Evolutionary conservation across 768 basidiomycete genomes (phyloP).

Genomic region (Xerocomellus chrysenteron): DNA sequence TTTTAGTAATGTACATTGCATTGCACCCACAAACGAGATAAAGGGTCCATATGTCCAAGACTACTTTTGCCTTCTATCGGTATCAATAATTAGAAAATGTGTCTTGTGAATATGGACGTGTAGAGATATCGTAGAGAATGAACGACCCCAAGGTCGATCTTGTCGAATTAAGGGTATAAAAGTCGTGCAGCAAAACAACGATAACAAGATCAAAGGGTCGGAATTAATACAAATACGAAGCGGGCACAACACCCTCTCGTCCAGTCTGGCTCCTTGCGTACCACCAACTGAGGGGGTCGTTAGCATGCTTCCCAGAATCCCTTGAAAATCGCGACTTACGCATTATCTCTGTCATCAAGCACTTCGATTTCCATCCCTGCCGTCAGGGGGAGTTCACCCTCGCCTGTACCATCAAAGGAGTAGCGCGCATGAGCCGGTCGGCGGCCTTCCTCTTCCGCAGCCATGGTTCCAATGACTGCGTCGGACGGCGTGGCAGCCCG

Average conservation of each 20-base stretch:
- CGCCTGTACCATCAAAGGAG: slow-evolving; percentile 76
- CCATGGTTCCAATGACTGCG: slow-evolving; percentile 57
- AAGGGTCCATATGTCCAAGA: slow-evolving; percentile 4
- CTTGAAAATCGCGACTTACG: slow-evolving; percentile 46
- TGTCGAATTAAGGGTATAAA: slow-evolving; percentile 38
- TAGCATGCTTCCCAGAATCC: background rate
- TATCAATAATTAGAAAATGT: slow-evolving; percentile 4
- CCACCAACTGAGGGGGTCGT: slow-evolving; percentile 73
- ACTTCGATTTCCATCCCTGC: slow-evolving; percentile 73
- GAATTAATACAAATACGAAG: slow-evolving; percentile 82
- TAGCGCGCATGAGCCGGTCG: slow-evolving; percentile 79
- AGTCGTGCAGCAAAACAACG: slow-evolving; percentile 28
- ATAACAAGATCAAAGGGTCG: slow-evolving; percentile 30
- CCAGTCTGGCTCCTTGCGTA: slow-evolving; percentile 84
- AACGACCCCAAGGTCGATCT: slow-evolving; percentile 39
- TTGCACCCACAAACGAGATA: background rate
- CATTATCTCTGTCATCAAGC: slow-evolving; percentile 75
- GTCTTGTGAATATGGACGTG: slow-evolving; percentile 11
- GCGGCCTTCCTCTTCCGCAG: slow-evolving; percentile 60
- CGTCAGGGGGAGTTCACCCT: slow-evolving; percentile 72
- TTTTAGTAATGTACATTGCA: slow-evolving; percentile 17
- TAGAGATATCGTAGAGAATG: slow-evolving; percentile 31
- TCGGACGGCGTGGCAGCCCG: slow-evolving; percentile 83
- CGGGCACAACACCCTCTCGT: slow-evolving; percentile 86
- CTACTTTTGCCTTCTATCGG: slow-evolving; percentile 17